These are phyloP conservation scores for Phalaenopsis equestris DNA, from an alignment of 106 monocot species.

Conservation along the genomic window DNA sequence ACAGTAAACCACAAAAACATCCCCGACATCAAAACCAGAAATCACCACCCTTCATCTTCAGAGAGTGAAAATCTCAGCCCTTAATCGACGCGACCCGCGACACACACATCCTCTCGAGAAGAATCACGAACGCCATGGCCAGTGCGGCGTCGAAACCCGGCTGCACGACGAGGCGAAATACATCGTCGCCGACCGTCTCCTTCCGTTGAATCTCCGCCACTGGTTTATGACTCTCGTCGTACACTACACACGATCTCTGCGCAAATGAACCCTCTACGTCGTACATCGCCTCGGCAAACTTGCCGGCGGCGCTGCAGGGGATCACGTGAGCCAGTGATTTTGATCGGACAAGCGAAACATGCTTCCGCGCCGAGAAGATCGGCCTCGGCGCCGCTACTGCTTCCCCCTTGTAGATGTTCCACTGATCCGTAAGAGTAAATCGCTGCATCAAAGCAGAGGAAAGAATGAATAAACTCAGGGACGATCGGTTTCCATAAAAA, in stretches of 20 bases:
- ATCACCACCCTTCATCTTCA: no score
- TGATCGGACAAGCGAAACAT: constrained; percentile 10
- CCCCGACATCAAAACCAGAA: no score
- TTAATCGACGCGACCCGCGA: constrained; percentile 10
- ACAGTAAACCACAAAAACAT: no score
- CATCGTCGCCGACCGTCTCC: constrained; percentile 34
- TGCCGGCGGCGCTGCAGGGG: constrained; percentile 1
- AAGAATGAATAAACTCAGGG: no score
- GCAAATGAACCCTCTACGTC: constrained; percentile 36
- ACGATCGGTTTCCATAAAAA: background rate
- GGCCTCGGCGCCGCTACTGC: constrained; percentile 17
- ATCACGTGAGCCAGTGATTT: constrained; percentile 18
- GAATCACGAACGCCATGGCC: constrained; percentile 52
- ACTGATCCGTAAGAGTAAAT: constrained; percentile 36
- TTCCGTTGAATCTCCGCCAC: constrained; percentile 31
- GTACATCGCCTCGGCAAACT: background rate
- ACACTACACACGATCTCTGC: constrained; percentile 20
- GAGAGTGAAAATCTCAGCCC: constrained; percentile 2
- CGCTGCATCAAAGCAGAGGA: constrained; percentile 15
- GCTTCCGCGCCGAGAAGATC: constrained; percentile 25
- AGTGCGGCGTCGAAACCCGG: constrained; percentile 27
- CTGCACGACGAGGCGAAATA: constrained; percentile 44
- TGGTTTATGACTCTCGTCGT: constrained; percentile 10
- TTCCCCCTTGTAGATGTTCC: constrained; percentile 45
- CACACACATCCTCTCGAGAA: constrained; percentile 42